Conservation (phyloP, 2,329 filamentous ascomycete species). For the Hymenoscyphus linearis region DNA sequence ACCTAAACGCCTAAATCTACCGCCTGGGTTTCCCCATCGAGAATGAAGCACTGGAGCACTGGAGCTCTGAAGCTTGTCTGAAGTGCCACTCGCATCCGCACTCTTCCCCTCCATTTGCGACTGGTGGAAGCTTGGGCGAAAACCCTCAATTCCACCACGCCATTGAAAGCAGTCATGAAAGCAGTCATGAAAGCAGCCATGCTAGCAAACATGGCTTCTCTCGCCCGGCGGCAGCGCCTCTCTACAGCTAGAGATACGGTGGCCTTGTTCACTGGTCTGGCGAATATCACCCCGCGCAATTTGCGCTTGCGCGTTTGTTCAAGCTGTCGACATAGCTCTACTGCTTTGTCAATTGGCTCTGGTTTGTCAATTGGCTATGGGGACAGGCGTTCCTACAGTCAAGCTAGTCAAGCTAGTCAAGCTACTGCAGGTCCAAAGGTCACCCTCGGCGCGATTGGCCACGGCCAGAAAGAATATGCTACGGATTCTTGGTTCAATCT, state of each 20-base stretch:
- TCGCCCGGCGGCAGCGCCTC: slow-evolving; percentile 15
- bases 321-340: slow-evolving; percentile 27
- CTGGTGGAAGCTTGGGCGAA: not conserved
- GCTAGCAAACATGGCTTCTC: slow-evolving; percentile 29
- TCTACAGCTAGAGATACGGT: slow-evolving; percentile 22
- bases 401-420: not conserved
- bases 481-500: slow-evolving; percentile 84
- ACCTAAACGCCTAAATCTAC: not conserved
- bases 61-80: slow-evolving; percentile 1
- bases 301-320: slow-evolving; percentile 18
- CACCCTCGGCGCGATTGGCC: slow-evolving; percentile 37
- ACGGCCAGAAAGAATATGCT: slow-evolving; percentile 54
- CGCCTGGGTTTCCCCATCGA: not conserved
- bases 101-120: no score
- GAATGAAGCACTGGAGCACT: not conserved
- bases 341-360: slow-evolving; percentile 17
- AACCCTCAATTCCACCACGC: no score
- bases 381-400: no score
- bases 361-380: no score
- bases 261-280: slow-evolving; percentile 24
- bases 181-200: no score
- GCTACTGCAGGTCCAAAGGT: slow-evolving; percentile 6
- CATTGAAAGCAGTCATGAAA: no score
- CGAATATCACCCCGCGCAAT: slow-evolving; percentile 15
- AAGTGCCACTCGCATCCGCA: not conserved